These are phyloP conservation scores for Liriodendron chinense DNA, from an alignment of 164 flowering plant genomes.

Conservation along the genomic window DNA sequence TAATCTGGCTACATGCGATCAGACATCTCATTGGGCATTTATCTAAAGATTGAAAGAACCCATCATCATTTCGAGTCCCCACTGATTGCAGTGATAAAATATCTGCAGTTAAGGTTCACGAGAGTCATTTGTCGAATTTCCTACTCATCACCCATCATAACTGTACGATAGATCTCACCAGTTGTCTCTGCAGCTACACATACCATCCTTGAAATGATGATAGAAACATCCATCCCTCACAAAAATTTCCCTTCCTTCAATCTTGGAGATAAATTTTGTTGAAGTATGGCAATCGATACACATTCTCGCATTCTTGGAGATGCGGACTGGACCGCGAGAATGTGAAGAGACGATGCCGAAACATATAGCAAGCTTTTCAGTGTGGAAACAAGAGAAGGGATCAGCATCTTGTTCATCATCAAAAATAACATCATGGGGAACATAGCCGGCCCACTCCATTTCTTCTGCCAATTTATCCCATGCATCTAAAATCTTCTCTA, in stretches of 20 bases:
- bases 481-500: slow-evolving; percentile 22
- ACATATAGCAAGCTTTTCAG: slow-evolving; percentile 45
- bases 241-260: slow-evolving; percentile 31
- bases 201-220: slow-evolving; percentile 37
- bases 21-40: not conserved
- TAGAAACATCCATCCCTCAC: slow-evolving; percentile 34
- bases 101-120: not conserved
- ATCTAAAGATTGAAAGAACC: not conserved
- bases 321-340: slow-evolving; percentile 16
- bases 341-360: slow-evolving; percentile 29
- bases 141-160: not conserved
- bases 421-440: slow-evolving; percentile 28
- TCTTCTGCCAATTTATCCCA: slow-evolving; percentile 37
- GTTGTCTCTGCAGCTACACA: slow-evolving; percentile 35
- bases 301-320: slow-evolving; percentile 37
- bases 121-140: not conserved
- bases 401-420: slow-evolving; percentile 23
- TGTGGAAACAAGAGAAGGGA: slow-evolving; percentile 34
- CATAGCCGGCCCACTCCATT: slow-evolving; percentile 30
- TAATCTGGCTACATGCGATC: not conserved
- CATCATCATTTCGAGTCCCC: not conserved
- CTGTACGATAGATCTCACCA: slow-evolving; percentile 26
- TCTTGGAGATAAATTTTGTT: slow-evolving; percentile 30
- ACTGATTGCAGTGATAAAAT: not conserved
- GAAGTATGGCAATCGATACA: slow-evolving; percentile 45